phyloP scores from a whole-genome alignment of 371 early-diverging fungal genomes.

The Mycotypha africana region DNA sequence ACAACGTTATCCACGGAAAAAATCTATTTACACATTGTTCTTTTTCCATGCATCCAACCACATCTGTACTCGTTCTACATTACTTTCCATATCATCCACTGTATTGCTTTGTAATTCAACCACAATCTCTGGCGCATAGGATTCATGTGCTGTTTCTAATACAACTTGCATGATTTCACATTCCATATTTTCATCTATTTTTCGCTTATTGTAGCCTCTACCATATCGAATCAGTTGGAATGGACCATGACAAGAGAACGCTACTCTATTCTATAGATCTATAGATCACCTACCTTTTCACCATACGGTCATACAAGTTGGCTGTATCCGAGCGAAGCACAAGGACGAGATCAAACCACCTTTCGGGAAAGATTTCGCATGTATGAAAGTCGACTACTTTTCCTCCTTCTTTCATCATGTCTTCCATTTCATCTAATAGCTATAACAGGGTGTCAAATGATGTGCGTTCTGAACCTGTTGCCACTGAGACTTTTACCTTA shows the following conservation, averaged over 20 bases:
- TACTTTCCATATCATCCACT: slow-evolving; percentile 85
- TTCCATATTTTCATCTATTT: slow-evolving; percentile 95
- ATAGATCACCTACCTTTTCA: slow-evolving; percentile 56
- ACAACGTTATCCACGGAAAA: too few relatives aligned
- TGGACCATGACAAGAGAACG: background rate
- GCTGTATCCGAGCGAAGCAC: slow-evolving; percentile 81
- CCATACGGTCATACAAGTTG: slow-evolving; percentile 82
- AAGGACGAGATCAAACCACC: slow-evolving; percentile 96
- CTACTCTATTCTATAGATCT: background rate
- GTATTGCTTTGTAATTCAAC: slow-evolving; percentile 78
- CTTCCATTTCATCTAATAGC: slow-evolving; percentile 88
- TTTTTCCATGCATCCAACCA: slow-evolving; percentile 59
- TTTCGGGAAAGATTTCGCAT: slow-evolving; percentile 92
- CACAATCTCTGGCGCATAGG: slow-evolving; percentile 77
- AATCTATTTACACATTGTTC: slow-evolving; percentile 22
- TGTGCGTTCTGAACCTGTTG: background rate
- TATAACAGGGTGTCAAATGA: slow-evolving; percentile 6
- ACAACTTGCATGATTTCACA: slow-evolving; percentile 99
- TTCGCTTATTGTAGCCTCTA: slow-evolving; percentile 83
- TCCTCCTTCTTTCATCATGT: slow-evolving; percentile 71
- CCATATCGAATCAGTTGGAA: background rate
- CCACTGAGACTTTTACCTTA: slow-evolving; percentile 49
- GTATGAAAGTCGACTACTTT: slow-evolving; percentile 92
- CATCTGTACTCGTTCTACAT: slow-evolving; percentile 67
- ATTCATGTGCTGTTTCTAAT: slow-evolving; percentile 84